Evolutionary conservation across 1,284 basidiomycete genomes (phyloP), one percentile per base, ranked within the genome.

Genomic region (Rhodotorula sp.): DNA sequence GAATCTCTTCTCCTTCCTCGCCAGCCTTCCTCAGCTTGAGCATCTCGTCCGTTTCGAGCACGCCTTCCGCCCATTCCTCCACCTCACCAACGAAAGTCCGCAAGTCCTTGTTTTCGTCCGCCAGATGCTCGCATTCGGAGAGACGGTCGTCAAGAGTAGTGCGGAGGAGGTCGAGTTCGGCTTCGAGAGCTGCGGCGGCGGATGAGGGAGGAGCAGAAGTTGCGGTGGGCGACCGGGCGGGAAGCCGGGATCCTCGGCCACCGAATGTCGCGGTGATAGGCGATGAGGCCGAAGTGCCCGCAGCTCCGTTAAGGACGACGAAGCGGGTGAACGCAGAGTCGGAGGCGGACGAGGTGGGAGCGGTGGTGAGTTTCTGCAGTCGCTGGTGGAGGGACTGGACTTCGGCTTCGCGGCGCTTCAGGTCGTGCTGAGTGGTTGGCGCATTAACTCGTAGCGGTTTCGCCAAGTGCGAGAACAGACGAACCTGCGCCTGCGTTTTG

Each of bases 351-450:
- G 69, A 51, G 13, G 68, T 64, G 7, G 64, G 51, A 13, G 64
- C 27, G 20, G 72, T 57, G 19, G 67, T 66, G 39, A 70, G 63
- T 24, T 68, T 66, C 46, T 72, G 71, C 0, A 74, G 57, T 5
- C 70, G 62, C 6, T 60, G 29, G 47, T 64, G 68, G 10, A 67
- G 62, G 6, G 65, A 20, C 15, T 59, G 51, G 7, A 70, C 54
- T 36, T 72, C 67, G 49, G 58, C 54, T 55, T 74, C 73, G 19
- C 73, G 70, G 48, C 71, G 71, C 62, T 74, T 74, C 29, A 62
- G 67, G 55, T 74, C 73, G 55, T 70, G 70, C 73, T 74, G 61
- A n/a, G 46, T 0, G 27, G 19, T 30, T 4, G 0, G 24, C 4
- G 17, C 2, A 4, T 63, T 22, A 48, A 24, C 22, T 19, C 11